Evolutionary conservation across 75 land plant species (phyloP), one percentile per base, ranked within the genome.

Genomic region (Sequoia sempervirens): DNA sequence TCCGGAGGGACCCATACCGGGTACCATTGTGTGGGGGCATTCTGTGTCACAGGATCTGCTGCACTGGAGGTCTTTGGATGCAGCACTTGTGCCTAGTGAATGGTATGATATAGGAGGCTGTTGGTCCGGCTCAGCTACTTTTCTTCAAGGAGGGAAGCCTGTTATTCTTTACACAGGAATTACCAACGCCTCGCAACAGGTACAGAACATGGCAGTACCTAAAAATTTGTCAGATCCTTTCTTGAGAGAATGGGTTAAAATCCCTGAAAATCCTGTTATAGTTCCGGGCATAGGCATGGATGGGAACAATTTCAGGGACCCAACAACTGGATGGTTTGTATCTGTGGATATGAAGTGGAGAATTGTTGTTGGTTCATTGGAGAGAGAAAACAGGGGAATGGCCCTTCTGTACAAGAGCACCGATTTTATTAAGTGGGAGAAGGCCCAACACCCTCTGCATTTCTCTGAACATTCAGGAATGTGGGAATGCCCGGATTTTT

Each of bases 401-500:
- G 92, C 90, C 0, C 30, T 84, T 32, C 68, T 94, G 68, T 95
- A 88, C 81, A 84, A 83, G 38, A 95, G 93, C 88, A 86, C 58
- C 30, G 92, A 93, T 40, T 90, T 95, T 81, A 14, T 40, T n/a
- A 43, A 81, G 3, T 95, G 96, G 96, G 70, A 64, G 43, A 84
- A 89, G 86, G 41, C 72, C 2, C 47, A 87, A 38, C 86, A 87
- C 32, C 88, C 89, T 0, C 36, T 95, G 14, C 91, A 92, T 64
- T 86, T 89, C 0, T 75, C 74, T 2, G n/a, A 50, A 3, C 81
- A 47, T 13, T 89, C 88, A 20, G 97, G 97, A 43, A 95, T 93
- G 93, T 95, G 95, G 97, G 97, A 95, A 80, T 95, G 97, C 84
- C 91, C 95, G 7, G 97, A 95, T 79, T 91, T 95, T 85, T 95